Percentiles rank a stretch among this genome's conserved stretches.
phyloP scores from a whole-genome alignment of 331 rosid species.

The Malus hybrid region DNA sequence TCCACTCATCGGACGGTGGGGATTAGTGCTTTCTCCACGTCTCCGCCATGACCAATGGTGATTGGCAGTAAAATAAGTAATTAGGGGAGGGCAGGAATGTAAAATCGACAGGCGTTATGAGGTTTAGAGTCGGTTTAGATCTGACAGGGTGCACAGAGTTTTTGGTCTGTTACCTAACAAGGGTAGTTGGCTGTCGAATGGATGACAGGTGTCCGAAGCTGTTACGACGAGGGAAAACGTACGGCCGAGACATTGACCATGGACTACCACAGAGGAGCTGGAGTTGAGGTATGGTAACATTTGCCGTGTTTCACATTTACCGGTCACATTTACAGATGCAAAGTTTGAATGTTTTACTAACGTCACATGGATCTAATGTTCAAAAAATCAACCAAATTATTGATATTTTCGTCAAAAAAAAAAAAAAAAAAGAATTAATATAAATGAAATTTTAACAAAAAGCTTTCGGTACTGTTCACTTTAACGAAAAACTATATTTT shows the following conservation, averaged over 20 bases:
- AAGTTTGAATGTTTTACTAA: too few relatives aligned
- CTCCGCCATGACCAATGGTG: not conserved
- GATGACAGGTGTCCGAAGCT: slow-evolving; percentile 85
- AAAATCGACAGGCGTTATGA: not conserved
- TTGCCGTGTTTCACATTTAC: not conserved
- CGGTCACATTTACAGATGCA: too few relatives aligned
- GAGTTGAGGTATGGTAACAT: slow-evolving; percentile 46
- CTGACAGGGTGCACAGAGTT: not conserved
- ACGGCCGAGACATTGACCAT: slow-evolving; percentile 44
- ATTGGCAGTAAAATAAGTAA: not conserved
- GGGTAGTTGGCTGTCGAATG: not conserved
- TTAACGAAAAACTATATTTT: too few relatives aligned
- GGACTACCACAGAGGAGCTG: slow-evolving; percentile 48
- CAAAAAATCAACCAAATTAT: too few relatives aligned
- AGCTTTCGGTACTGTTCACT: too few relatives aligned
- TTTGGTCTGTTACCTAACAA: slow-evolving; percentile 2
- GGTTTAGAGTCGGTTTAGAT: not conserved
- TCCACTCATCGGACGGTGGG: slow-evolving; percentile 25
- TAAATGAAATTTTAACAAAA: too few relatives aligned
- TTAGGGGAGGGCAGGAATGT: not conserved
- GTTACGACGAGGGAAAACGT: slow-evolving; percentile 58
- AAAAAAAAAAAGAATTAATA: too few relatives aligned
- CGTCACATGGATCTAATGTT: too few relatives aligned
- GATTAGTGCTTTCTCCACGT: not conserved
- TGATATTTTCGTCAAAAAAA: too few relatives aligned